Evolutionary conservation across 1,284 basidiomycete species (phyloP).

Genomic region (Heliocybe sulcata): DNA sequence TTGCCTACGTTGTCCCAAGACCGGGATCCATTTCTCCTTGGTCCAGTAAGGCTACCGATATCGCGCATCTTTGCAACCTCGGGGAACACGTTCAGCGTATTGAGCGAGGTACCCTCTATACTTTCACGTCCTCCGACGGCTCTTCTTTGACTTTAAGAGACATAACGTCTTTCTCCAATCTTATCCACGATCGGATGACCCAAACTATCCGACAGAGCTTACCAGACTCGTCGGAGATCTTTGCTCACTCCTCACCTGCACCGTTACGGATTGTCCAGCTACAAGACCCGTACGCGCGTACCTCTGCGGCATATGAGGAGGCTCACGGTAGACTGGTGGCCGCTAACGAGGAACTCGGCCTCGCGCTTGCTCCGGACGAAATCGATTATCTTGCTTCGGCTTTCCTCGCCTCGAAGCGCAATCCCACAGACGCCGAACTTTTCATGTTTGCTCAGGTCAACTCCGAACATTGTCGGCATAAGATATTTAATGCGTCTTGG

Average conservation of each 20-base stretch:
- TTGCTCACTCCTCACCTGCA: conserved; percentile 62
- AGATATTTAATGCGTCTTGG: conserved; percentile 99
- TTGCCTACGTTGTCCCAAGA: conserved; percentile 75
- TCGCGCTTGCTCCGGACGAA: conserved; percentile 88
- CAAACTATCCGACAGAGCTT: conserved; percentile 60
- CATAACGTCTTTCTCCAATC: conserved; percentile 47
- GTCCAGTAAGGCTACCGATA: conserved; percentile 98
- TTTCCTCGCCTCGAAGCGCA: conserved; percentile 63
- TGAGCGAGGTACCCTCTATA: conserved; percentile 79
- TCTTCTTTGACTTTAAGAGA: conserved; percentile 32
- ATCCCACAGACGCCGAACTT: conserved; percentile 95
- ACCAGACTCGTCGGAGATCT: conserved; percentile 61
- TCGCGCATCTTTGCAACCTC: conserved; percentile 83
- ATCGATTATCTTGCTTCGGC: conserved; percentile 91
- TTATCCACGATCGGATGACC: conserved; percentile 95
- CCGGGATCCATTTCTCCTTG: conserved; percentile 84
- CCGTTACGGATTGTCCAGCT: conserved; percentile 71
- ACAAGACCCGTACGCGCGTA: conserved; percentile 16
- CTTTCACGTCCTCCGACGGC: conserved; percentile 46
- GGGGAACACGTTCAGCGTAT: conserved; percentile 66
- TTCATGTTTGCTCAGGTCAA: conserved; percentile 99
- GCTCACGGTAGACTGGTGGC: conserved; percentile 56
- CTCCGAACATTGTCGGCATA: conserved; percentile 99
- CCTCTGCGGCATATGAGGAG: conserved; percentile 15
- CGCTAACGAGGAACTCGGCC: conserved; percentile 84